Base-by-base conservation (phyloP, 1,284 basidiomycete species). In the Ceratobasidium sp. region DNA sequence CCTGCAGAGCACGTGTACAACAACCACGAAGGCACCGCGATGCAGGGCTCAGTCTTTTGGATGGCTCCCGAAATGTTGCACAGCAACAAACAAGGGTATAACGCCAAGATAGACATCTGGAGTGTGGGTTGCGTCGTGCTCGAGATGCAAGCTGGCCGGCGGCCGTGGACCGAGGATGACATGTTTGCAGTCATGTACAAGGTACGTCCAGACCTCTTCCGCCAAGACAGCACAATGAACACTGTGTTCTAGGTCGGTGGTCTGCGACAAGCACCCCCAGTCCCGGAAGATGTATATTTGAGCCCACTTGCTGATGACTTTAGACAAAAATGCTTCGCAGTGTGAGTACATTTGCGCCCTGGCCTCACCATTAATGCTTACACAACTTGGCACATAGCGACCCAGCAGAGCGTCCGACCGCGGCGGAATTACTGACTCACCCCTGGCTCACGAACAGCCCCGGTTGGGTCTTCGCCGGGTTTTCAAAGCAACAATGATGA, bases 1-100 rank as follows among this genome's bases (percentile, higher is more conserved):
- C 25, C 5, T 67, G 16, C 88, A 71, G 87, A 89, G 73, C 93
- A 96, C 76, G 92, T 96, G 74, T 89, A 95, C 77, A 89, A 90
- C 77, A 91, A 92, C 74, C 86, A 87, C 73, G 91, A 87, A 42
- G 86, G 86, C 73, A 96, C 94, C 1, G 92, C 93, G 61, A 92
- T 99, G 90, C 93, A 95, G 81, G 97, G 97, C 21, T 96, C 94
- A 18, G 92, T 98, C 59, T 99, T 98, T 81, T 99, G 97, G 94
- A 99, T 99, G 96, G 96, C 97, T 7, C 97, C 96, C 0, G 96
- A 99, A 82, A 94, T 99, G 46, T 88, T 96, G 73, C 88, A 90
- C 42, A 88, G 92, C 78, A 88, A 90, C 77, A 90, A 90, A 42
- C 80, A 81, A 72, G 84, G 94, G 0, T 99, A 99, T 80, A 95